Evolutionary conservation across 768 basidiomycete genomes (phyloP), one percentile per base, ranked within the genome.

Genomic region (Rhizopogon roseolus): DNA sequence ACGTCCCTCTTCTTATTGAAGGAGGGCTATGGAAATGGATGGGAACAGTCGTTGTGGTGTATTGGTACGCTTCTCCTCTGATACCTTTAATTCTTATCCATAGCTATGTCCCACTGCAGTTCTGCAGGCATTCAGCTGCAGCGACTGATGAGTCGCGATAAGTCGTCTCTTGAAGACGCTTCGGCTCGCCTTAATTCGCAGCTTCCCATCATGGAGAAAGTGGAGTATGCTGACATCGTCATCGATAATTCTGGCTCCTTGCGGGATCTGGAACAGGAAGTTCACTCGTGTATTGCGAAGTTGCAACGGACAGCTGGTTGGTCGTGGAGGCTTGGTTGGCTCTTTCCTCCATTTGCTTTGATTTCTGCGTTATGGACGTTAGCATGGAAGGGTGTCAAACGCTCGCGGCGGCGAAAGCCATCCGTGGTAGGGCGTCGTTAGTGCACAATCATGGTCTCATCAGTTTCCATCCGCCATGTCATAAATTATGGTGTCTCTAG

Each of bases 1-100:
- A 98, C 67, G 90, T 97, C 5, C 97, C 97, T 32, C 71, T 98
- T 49, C 73, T 99, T 53, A 86, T 99, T 53, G 97, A 99, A 66
- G 85, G 89, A 0, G 86, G 86, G 2, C 64, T 98, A 37, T 93
- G 87, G 82, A 82, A 79, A 63, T 88, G 81, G 78, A 88, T 94
- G 42, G 93, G 86, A 4, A 78, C 80, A 57, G 84, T 98, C 22
- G 77, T 94, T 3, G 86, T 99, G 9, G 94, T 97, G 5, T 95
- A 93, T 65, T 97, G 94, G 96, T 97, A 51, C 48, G 81, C 71
- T 17, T 22, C 17, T 45, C 25, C 16, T 22, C 39, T 27, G 9
- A 45, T 44, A 37, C 38, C 46, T 53, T 19, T 38, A 36, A 41
- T 17, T 41, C 22, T 41, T 4, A 16, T 32, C 32, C 29, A 36